phyloP scores from a whole-genome alignment of 192 early-diverging fungal genomes.

The Podila epigama region DNA sequence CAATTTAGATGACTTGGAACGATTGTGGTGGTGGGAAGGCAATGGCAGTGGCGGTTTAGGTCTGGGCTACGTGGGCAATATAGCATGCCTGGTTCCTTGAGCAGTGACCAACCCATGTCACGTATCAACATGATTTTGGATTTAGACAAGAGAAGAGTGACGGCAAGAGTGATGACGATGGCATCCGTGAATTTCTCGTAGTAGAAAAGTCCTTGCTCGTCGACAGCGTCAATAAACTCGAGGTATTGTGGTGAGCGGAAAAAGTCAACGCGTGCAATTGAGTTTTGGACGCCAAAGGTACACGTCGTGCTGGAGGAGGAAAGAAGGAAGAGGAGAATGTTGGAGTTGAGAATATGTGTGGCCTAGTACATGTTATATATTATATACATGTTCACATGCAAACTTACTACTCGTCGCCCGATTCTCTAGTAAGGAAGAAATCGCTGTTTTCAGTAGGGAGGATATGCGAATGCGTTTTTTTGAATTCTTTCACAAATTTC shows the following conservation, averaged over 20 bases:
- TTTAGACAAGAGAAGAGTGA: conserved; percentile 6
- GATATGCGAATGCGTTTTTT: conserved; percentile 1
- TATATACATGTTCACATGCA: background rate
- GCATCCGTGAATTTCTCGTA: conserved; percentile 66
- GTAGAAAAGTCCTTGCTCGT: conserved; percentile 39
- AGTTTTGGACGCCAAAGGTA: conserved; percentile 76
- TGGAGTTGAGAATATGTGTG: background rate
- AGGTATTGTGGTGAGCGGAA: conserved; percentile 64
- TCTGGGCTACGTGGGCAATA: conserved; percentile 7
- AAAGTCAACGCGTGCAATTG: conserved; percentile 67
- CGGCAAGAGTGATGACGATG: conserved; percentile 55
- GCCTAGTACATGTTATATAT: too few species aligned
- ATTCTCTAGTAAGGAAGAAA: conserved; percentile 11
- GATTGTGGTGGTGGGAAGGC: background rate
- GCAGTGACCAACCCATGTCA: conserved; percentile 15
- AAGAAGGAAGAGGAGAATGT: background rate
- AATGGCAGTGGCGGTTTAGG: conserved; percentile 9
- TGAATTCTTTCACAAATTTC: conserved; percentile 30
- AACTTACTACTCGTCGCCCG: conserved; percentile 20
- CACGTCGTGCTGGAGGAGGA: conserved; percentile 52
- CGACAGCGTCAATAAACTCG: conserved; percentile 56
- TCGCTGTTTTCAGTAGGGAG: conserved; percentile 23
- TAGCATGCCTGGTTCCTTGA: background rate
- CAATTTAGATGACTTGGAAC: conserved; percentile 14
- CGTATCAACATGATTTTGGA: conserved; percentile 7